These are phyloP conservation scores for Scheffersomyces amazonensis DNA, from an alignment of 805 yeast species.

Conservation along the genomic window DNA sequence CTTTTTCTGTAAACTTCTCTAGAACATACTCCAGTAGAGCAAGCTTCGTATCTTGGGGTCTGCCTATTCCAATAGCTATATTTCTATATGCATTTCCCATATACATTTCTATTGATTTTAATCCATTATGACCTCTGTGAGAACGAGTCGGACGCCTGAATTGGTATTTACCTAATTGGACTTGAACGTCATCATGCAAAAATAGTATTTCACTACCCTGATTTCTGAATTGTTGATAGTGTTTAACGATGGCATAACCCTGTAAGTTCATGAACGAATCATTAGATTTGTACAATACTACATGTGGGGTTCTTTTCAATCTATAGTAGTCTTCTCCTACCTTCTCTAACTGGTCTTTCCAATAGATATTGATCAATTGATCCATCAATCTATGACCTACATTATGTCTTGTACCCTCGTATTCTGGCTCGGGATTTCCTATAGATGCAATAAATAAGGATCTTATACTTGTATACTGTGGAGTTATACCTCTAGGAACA, in stretches of 20 bases:
- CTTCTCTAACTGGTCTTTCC: conserved; percentile 16
- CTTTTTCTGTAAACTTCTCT: conserved; percentile 45
- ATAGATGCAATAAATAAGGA: conserved; percentile 44
- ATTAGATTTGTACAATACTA: conserved; percentile 48
- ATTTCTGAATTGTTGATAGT: conserved; percentile 41
- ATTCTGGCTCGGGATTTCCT: conserved; percentile 75
- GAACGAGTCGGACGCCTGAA: conserved; percentile 58
- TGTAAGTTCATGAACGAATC: conserved; percentile 66
- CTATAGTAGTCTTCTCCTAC: conserved; percentile 5
- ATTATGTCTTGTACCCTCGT: conserved; percentile 67
- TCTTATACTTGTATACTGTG: not conserved
- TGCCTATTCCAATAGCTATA: conserved; percentile 75
- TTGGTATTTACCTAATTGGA: conserved; percentile 64
- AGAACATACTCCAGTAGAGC: conserved; percentile 69
- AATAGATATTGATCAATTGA: conserved; percentile 19
- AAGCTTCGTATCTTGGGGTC: conserved; percentile 47
- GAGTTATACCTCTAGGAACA: conserved; percentile 4
- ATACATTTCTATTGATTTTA: conserved; percentile 50
- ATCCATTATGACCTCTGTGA: conserved; percentile 83
- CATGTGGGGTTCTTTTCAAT: conserved; percentile 18
- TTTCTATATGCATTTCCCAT: conserved; percentile 58
- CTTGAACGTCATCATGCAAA: conserved; percentile 76
- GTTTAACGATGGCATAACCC: conserved; percentile 53
- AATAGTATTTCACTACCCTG: conserved; percentile 41
- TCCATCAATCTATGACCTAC: conserved; percentile 64